Evolutionary conservation across 73 alveolate species (phyloP).

Genomic region (Breviolum minutum): DNA sequence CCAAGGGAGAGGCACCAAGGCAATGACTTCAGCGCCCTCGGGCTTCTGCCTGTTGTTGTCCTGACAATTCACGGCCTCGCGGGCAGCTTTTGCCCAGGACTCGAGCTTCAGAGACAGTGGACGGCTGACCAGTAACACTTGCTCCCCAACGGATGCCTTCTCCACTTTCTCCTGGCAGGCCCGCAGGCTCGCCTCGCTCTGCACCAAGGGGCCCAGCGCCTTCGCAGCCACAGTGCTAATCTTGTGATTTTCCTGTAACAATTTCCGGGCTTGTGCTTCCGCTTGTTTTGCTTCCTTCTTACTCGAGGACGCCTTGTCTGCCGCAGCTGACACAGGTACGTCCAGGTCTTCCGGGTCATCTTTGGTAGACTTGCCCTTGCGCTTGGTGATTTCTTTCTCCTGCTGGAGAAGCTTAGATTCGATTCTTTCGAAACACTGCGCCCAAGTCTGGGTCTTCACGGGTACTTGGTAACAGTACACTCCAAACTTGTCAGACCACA

Average conservation of each 20-base stretch:
- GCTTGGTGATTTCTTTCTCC: background rate
- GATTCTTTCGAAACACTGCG: background rate
- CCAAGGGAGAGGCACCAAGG: too few relatives aligned
- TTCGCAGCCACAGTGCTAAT: background rate
- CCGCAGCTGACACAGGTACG: background rate
- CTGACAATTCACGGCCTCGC: too few relatives aligned
- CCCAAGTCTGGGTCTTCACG: background rate
- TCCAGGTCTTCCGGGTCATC: background rate
- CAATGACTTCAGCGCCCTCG: too few relatives aligned
- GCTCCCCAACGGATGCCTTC: too few relatives aligned
- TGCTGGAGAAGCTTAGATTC: background rate
- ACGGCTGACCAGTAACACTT: too few relatives aligned
- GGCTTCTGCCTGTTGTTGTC: too few relatives aligned
- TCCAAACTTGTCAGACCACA: background rate
- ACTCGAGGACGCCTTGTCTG: background rate
- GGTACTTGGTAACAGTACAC: background rate
- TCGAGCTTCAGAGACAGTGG: too few relatives aligned
- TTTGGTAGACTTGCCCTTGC: background rate
- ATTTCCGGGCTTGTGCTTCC: background rate
- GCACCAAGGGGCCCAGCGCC: background rate
- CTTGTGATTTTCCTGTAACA: background rate
- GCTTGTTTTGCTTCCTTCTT: background rate
- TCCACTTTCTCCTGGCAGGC: too few relatives aligned
- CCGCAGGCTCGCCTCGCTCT: too few relatives aligned
- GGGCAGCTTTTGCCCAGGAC: too few relatives aligned